phyloP scores from a whole-genome alignment of 352 stramenopile genomes.

The Globisporangium solare region DNA sequence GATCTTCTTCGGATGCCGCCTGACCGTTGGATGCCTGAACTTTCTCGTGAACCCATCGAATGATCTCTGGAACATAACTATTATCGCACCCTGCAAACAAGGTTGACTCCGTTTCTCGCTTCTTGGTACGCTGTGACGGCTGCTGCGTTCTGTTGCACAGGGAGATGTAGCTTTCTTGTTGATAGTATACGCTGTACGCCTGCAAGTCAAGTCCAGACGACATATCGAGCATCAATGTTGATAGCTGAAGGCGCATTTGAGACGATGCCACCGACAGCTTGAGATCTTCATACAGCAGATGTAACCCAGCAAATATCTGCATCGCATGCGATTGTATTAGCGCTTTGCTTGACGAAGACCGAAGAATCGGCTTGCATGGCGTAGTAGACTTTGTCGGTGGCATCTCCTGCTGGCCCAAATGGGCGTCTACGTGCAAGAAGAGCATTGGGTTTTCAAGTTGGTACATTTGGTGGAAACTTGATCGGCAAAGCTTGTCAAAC shows the following conservation, averaged over 20 bases:
- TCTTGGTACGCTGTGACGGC: background rate
- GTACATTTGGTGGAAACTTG: constrained; percentile 40
- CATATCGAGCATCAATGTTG: constrained; percentile 30
- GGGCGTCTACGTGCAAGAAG: constrained; percentile 31
- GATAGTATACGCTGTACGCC: constrained; percentile 51
- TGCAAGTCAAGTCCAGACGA: constrained; percentile 22
- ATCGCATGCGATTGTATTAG: background rate
- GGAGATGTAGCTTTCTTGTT: constrained; percentile 30
- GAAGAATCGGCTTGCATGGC: background rate
- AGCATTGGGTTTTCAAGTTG: constrained; percentile 36
- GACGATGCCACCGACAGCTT: constrained; percentile 42
- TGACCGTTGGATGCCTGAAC: constrained; percentile 2
- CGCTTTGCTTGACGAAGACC: background rate
- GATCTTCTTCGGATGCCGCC: background rate
- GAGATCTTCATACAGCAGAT: constrained; percentile 69
- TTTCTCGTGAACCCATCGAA: constrained; percentile 39
- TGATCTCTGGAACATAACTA: constrained; percentile 39
- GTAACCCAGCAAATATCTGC: constrained; percentile 44
- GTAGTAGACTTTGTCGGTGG: background rate
- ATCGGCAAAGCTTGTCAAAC: constrained; percentile 40
- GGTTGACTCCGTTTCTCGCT: background rate
- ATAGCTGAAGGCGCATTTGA: constrained; percentile 29
- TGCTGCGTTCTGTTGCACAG: background rate
- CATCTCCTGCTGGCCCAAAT: constrained; percentile 1
- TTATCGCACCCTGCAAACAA: constrained; percentile 16